These are phyloP conservation scores for Lentinula novae-zelandiae DNA, from an alignment of 1,284 basidiomycete genomes.

Conservation along the genomic window DNA sequence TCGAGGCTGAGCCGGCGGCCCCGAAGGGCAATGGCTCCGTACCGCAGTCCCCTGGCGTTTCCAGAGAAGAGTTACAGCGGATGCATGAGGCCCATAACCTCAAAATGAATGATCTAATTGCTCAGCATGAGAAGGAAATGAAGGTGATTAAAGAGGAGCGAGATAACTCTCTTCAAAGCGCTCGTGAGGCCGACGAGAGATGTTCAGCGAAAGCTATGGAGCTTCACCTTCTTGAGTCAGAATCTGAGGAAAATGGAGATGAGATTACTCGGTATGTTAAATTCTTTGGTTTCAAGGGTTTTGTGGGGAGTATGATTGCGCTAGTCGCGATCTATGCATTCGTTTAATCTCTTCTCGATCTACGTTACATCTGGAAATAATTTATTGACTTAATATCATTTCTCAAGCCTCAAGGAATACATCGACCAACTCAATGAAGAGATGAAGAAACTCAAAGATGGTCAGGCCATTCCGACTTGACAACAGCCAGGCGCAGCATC, in stretches of 20 bases:
- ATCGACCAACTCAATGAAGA: constrained; percentile 44
- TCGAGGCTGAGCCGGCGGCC: constrained; percentile 41
- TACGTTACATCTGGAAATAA: constrained; percentile 23
- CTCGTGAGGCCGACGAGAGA: constrained; percentile 57
- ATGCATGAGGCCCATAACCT: constrained; percentile 79
- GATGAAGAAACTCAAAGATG: constrained; percentile 27
- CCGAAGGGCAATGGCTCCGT: constrained; percentile 56
- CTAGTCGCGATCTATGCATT: constrained; percentile 55
- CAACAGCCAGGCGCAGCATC: constrained; percentile 1
- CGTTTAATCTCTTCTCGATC: constrained; percentile 33
- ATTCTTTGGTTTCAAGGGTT: constrained; percentile 56
- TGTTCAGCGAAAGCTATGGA: constrained; percentile 73
- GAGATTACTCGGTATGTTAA: constrained; percentile 74
- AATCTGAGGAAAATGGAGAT: constrained; percentile 71
- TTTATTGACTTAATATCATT: constrained; percentile 30
- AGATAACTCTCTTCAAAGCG: constrained; percentile 48
- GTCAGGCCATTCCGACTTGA: constrained; percentile 16
- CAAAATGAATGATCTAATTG: constrained; percentile 74
- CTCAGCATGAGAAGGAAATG: constrained; percentile 63
- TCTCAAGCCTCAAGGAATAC: constrained; percentile 62
- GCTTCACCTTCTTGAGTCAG: constrained; percentile 71
- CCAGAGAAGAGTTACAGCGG: constrained; percentile 70
- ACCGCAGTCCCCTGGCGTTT: constrained; percentile 48
- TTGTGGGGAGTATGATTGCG: constrained; percentile 48
- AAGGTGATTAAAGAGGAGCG: constrained; percentile 59